Evolutionary conservation across 2,329 filamentous ascomycete genomes (phyloP).

Genomic region (Calonectria multiphialidica): DNA sequence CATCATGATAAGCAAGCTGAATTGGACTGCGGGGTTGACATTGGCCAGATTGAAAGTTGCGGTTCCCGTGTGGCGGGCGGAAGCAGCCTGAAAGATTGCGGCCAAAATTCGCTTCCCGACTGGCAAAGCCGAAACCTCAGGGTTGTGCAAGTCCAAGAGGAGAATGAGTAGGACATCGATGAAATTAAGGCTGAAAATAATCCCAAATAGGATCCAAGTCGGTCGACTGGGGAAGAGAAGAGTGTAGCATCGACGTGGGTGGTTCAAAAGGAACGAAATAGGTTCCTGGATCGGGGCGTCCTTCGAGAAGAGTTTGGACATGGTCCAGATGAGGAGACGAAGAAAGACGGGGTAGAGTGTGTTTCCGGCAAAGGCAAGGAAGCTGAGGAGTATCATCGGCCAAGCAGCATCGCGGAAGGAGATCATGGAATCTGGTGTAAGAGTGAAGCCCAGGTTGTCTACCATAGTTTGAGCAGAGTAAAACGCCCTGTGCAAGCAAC

Average conservation of each 20-base stretch:
- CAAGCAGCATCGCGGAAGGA: neutral
- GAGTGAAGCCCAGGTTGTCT: slow-evolving; percentile 7
- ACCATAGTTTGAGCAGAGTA: slow-evolving; percentile 10
- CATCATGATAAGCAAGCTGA: slow-evolving; percentile 74
- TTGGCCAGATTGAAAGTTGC: slow-evolving; percentile 62
- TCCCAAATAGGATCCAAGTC: neutral
- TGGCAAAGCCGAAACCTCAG: slow-evolving; percentile 47
- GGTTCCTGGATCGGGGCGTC: neutral
- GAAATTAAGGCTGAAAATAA: neutral
- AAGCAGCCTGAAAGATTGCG: slow-evolving; percentile 69
- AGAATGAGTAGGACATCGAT: neutral
- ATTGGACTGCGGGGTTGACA: slow-evolving; percentile 66
- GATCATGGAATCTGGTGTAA: slow-evolving; percentile 4
- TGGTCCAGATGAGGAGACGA: neutral
- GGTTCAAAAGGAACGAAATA: neutral
- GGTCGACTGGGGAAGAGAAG: neutral
- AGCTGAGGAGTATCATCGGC: neutral
- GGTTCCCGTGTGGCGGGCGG: slow-evolving; percentile 60
- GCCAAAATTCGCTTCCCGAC: slow-evolving; percentile 62
- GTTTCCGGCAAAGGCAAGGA: slow-evolving; percentile 3
- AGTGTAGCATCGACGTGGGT: neutral
- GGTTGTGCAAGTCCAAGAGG: neutral
- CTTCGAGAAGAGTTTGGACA: neutral
- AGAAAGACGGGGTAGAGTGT: slow-evolving; percentile 6
- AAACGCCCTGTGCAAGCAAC: neutral